phyloP scores from a whole-genome alignment of 768 basidiomycete species.

The Auriscalpium vulgare region DNA sequence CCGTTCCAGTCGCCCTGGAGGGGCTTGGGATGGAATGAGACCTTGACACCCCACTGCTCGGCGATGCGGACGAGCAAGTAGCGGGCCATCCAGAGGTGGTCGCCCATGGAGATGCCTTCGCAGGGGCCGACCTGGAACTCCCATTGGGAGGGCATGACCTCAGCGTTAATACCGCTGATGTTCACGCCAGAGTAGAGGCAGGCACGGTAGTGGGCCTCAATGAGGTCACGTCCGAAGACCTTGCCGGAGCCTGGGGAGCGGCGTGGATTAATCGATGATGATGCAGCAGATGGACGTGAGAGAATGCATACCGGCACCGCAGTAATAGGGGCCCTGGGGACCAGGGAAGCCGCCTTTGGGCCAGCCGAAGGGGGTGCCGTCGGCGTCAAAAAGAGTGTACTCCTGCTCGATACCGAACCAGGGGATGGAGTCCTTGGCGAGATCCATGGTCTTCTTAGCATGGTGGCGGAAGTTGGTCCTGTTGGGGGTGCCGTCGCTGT shows the following conservation, averaged over 20 bases:
- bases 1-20: conserved; percentile 98
- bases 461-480: conserved; percentile 92
- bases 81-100: conserved; percentile 99
- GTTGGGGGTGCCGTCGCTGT: conserved; percentile 98
- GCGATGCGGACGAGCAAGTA: conserved; percentile 93
- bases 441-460: conserved; percentile 93
- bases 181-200: conserved; percentile 93
- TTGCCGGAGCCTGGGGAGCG: conserved; percentile 73
- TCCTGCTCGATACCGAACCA: conserved; percentile 99
- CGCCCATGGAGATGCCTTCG: conserved; percentile 96
- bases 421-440: conserved; percentile 68
- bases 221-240: conserved; percentile 96
- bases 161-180: conserved; percentile 99
- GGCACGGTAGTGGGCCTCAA: conserved; percentile 98
- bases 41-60: conserved; percentile 95
- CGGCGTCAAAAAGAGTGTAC: conserved; percentile 93
- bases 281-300: background rate
- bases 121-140: conserved; percentile 99
- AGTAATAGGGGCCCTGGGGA: conserved; percentile 99
- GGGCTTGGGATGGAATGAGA: conserved; percentile 99
- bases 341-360: conserved; percentile 99
- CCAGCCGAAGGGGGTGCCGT: conserved; percentile 90
- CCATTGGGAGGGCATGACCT: conserved; percentile 99
- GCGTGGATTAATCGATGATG: background rate
- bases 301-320: conserved; percentile 78